Evolutionary conservation across 192 early-diverging fungal genomes (phyloP), one percentile per base, ranked within the genome.

Genomic region (Cetraspora pellucida): DNA sequence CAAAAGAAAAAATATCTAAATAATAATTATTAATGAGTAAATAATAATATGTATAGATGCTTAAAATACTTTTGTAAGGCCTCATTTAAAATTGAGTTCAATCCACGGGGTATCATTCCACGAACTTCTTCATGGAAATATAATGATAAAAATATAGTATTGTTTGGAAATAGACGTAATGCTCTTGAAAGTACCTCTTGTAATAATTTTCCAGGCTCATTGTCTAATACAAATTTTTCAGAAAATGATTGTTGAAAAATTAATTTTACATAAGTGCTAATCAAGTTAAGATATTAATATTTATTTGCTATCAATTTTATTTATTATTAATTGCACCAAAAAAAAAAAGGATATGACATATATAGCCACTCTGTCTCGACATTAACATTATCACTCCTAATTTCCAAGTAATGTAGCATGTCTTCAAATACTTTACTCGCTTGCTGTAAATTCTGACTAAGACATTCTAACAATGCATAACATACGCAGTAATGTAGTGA

Each of bases 51-150:
- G 14, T 9, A 60, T 60, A 21, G 17, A 60, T 21, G 3, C 11
- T 21, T 61, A 61, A 37, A 7, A 65, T 65, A 65, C 63, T 65
- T 65, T 65, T 65, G 27, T 65, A 65, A 65, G 17, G 27, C n/a
- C 43, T 65, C 63, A 19, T 65, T 31, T 8, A 65, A 44, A 65
- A 65, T 17, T 19, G 13, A n/a, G 16, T 44, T 17, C 21, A 65
- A 65, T 65, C 63, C 63, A 44, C 0, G 6, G 10, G 63, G 31
- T 43, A 65, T 65, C 19, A 30, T 30, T 1, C 37, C 63, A 74
- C 83, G 81, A 45, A 79, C 73, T 79, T 93, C 91, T 68, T 88
- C 89, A 82, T 81, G 85, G n/a, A 87, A 81, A 77, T 86, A 91
- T 46, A 88, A 21, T 9, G 72, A 77, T 73, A 88, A 77, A 46